Base-by-base conservation (phyloP, 1,284 basidiomycete genomes). In the Sphagnurus paluster region DNA sequence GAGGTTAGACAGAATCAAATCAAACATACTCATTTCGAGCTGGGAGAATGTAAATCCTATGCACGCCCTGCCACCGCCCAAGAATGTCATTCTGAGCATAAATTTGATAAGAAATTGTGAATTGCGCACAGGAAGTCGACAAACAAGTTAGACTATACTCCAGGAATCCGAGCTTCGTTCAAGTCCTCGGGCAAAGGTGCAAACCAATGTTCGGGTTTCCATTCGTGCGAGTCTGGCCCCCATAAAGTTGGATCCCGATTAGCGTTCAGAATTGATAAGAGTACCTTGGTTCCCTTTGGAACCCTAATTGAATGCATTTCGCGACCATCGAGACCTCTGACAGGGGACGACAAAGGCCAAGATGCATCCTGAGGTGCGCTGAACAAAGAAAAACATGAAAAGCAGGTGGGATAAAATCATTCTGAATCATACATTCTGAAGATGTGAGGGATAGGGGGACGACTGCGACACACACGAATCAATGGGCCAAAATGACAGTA, bases 11-110 rank as follows among this genome's bases (percentile, higher is more conserved):
- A 3, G 20, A 9, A 14, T 4, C 16, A 39, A 24, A 30, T 26
- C 2, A 16, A 10, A 53, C 56, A 8, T 38, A 61, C 59, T 63
- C 55, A 63, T 65, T 50, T 64, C 63, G 10, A 50, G 25, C 25
- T 50, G 35, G 6, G 59, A 58, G 40, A 64, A 63, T 38, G 60
- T 62, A 43, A 62, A 61, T 7, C 62, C 60, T 21, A 54, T 51
- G 40, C 52, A 53, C 7, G 51, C 39, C 4, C 49, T 30, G n/a
- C 49, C 46, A 14, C 52, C 52, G 40, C 49, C 52, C 8, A 50
- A 21, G 30, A 53, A 53, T 17, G 52, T 53, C 48, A 50, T 33
- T n/a, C 49, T 50, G 11, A 8, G 20, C n/a, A n/a, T n/a, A 4
- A 19, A 17, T 6, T 9, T 3, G 19, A 20, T 24, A 9, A 13